Evolutionary conservation across 306 rosid genomes (phyloP), one percentile per base, ranked within the genome.

Genomic region (Luffa acutangula): DNA sequence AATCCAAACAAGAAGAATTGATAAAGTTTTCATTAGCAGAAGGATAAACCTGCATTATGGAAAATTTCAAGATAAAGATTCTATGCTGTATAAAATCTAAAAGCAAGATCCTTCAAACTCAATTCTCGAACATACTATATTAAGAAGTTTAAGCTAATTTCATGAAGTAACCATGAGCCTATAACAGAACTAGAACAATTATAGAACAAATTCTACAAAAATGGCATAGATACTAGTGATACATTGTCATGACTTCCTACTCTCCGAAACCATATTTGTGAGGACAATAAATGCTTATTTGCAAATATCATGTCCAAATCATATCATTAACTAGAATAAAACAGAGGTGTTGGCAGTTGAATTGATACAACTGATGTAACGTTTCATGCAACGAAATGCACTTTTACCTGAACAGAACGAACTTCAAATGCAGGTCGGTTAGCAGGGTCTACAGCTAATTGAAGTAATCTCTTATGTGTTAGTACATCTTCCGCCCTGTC

Each of bases 401-500:
- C 0, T 58, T 70, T 79, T 84, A 96, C 99, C 98, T 91, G 99
- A 46, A 96, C 98, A 21, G 80, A 77, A 34, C 98, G 97, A 83
- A 96, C 96, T 81, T 93, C 97, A 84, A 96, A 88, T 77, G 87
- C 98, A 0, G 97, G 97, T 18, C 86, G 94, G 81, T 81, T 84
- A 57, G 81, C 87, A 57, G 96, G 92, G 58, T 91, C 91, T 79
- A 93, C 91, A 0, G 98, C 99, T 78, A 93, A 80, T 83, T 96
- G 87, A 59, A 96, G 93, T 81, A 96, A 83, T 81, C 89, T 90
- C 87, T 93, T 88, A 57, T 96, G 99, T 9, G 89, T 85, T 70
- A 96, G 91, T 73, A 96, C 99, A 84, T 96, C 99, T 82, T 91
- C 99, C 9, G 99, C 99, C 84, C 99, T 90, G 85, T 96, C 99